These are phyloP conservation scores for Pilobolus umbonatus DNA, from an alignment of 192 early-diverging fungal species.

Conservation along the genomic window DNA sequence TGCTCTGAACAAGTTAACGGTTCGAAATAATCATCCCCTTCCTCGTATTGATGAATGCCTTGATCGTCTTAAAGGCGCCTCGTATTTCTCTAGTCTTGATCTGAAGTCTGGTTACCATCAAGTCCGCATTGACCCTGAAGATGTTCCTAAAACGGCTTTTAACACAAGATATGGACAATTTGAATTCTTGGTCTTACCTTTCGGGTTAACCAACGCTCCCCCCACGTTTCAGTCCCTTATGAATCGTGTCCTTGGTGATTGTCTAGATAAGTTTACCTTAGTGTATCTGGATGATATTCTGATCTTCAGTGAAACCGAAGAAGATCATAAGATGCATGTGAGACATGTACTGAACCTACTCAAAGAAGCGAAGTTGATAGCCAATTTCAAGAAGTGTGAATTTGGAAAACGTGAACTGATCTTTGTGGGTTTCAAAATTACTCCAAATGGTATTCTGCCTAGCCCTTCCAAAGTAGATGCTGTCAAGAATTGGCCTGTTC, in stretches of 20 bases:
- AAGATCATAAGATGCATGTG: too few relatives aligned
- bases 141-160: constrained; percentile 39
- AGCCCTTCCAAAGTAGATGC: too few relatives aligned
- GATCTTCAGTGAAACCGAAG: constrained; percentile 18
- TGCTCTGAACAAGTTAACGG: constrained; percentile 40
- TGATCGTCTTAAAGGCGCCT: constrained; percentile 23
- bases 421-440: too few relatives aligned
- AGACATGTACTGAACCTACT: too few relatives aligned
- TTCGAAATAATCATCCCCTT: constrained; percentile 41
- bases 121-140: constrained; percentile 16
- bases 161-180: constrained; percentile 35
- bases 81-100: constrained; percentile 24
- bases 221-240: constrained; percentile 50
- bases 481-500: too few relatives aligned
- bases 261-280: constrained; percentile 28
- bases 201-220: constrained; percentile 55
- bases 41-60: constrained; percentile 45
- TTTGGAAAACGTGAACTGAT: too few relatives aligned
- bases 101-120: constrained; percentile 30
- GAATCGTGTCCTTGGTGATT: constrained; percentile 37
- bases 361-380: constrained; percentile 10
- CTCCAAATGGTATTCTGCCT: too few relatives aligned
- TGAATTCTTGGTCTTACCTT: constrained; percentile 52
- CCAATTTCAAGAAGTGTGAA: too few relatives aligned
- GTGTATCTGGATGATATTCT: constrained; percentile 42